Evolutionary conservation across 2,329 filamentous ascomycete species (phyloP), one percentile per base, ranked within the genome.

Genomic region (Mollisia scopiformis): DNA sequence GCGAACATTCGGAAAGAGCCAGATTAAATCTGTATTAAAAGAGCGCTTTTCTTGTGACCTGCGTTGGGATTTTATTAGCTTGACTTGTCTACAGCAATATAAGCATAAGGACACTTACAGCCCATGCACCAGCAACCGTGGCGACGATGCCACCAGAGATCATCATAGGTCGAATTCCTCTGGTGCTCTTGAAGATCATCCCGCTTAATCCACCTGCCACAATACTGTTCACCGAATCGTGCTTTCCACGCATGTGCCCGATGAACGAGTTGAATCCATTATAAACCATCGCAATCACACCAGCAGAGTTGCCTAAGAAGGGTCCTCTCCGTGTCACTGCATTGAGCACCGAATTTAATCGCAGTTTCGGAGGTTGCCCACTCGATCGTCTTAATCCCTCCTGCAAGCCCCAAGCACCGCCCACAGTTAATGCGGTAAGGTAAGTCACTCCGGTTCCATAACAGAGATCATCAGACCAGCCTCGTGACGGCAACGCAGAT

Each of bases 381-480:
- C 86, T 86, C n/a, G 88, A 90, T 76, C 90, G 88, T 73, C 88
- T 87, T 70, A 98, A 79, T 11, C 95, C 95, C 78, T 99, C 95
- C 67, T 91, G 89, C 69, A 99, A 77, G 64, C 95, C 95, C 94
- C 94, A 98, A 59, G 87, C 88, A 68, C 95, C 95, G 76, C 95
- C 95, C 68, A 96, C 75, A 41, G 89, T 85, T 71, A 99, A 81
- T 6, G 91, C 95, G n/a, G 91, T 82, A 62, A 99, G 82, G 75
- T 99, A 99, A 74, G 93, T 97, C 64, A 94, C 88, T 71, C 95
- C 95, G 23, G 95, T 96, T 73, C 96, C 95, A 76, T 99, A 99
- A 80, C 95, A 98, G 62, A 99, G 86, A 76, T 99, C 95, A 75
- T 99, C 95, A 63, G 93, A 96, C 88, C 96, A 99, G 75, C 95